Evolutionary conservation across 768 basidiomycete genomes (phyloP), one percentile per base, ranked within the genome.

Genomic region (Termitomyces sp.): DNA sequence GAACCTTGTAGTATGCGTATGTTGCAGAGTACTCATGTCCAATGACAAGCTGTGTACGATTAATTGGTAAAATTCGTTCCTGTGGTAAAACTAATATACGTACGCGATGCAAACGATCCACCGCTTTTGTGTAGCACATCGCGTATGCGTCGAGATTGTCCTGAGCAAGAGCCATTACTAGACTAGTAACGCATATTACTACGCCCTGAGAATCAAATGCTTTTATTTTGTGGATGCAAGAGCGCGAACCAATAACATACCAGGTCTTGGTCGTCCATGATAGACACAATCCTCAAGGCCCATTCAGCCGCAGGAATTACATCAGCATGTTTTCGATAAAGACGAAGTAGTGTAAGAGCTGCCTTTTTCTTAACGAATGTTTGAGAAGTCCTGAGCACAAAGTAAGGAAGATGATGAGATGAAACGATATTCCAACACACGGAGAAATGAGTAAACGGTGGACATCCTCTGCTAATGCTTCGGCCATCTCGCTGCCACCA

Each of bases 351-450:
- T 0, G 97, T 98, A 58, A 99, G 74, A 1, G 97, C 97, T 2
- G 97, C 96, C 72, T 99, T 99, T 78, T 99, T 99, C 79, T 95
- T 95, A 55, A 98, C 97, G 66, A 99, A 98, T 49, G 79, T 91
- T 65, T 89, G 87, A 1, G 96, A 98, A 20, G 95, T 98, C 46
- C 96, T 98, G 57, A 51, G 11, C 33, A 54, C 69, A 8, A 66
- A 58, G 33, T 69, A 41, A 63, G 56, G 59, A 31, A 49, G 13
- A 36, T 6, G 36, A 51, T 16, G 36, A 53, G 45, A 31, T 31
- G n/a, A 54, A n/a, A 27, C 36, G 37, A 16, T 24, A 53, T 47
- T 48, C 22, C 55, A 20, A 74, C 82, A 66, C 69, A 98, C 96
- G 93, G 93, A 61, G 93, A 96, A 64, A 99, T 98, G 54, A 99